Base-by-base conservation (phyloP, 2,329 filamentous ascomycete species). In the Paracamarosporium sp. region DNA sequence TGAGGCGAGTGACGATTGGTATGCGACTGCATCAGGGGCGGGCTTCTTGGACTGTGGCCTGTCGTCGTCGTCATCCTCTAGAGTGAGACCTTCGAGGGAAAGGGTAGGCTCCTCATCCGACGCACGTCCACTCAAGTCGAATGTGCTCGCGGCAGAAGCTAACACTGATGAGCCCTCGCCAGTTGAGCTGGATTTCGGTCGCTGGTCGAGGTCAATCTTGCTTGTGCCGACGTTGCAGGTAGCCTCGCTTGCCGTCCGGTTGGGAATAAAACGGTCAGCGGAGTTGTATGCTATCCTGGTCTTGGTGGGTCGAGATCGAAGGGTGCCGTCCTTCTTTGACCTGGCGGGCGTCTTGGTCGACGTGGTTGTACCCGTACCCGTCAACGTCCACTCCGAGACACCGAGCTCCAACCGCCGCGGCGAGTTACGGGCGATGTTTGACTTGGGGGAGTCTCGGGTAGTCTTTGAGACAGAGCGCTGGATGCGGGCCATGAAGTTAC, bases 211-310 rank as follows among this genome's bases (percentile, higher is more conserved):
- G 53, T 95, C 91, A 43, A 94, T 86, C 85, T 98, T 98, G 62
- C 88, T 88, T 53, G 92, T 90, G 60, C 92, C 92, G 57, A 86
- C 86, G 67, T 93, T 93, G 72, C 89, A 84, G 73, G 97, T 90
- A 55, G 90, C 93, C 51, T 96, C 95, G 82, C 93, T 97, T 64
- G 93, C 91, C 48, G 86, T 86, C 30, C 95, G 90, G 83, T 96
- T 97, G 66, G 95, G 94, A 66, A 99, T 98, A 82, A 98, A 99
- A 52, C 95, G 89, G 78, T 99, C 95, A 36, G 89, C 92, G 46
- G 87, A 85, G 69, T 94, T 95, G 77, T 85, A 77, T 57, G 75
- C 67, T 46, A 78, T 76, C 61, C 74, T 66, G 0, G 75, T 73
- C 71, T 78, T 78, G 56, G 70, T 74, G 30, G 72, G 70, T 41